Conservation (phyloP, 768 basidiomycete genomes). For the Hirschioporus abietinus region DNA sequence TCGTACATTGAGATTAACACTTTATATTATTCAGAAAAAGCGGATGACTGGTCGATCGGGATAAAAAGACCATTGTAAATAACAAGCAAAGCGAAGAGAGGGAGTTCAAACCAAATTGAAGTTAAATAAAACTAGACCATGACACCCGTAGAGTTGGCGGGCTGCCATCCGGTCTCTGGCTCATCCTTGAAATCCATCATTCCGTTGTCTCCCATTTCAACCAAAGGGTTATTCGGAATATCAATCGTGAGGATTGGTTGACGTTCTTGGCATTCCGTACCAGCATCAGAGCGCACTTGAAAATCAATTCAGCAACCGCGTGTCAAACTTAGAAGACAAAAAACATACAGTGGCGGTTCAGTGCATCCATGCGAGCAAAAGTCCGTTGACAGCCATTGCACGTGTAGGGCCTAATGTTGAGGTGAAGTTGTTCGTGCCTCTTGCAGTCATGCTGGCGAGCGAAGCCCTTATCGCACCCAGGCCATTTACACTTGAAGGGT, state of each 20-base stretch:
- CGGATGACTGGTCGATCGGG: not conserved
- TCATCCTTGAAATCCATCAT: not conserved
- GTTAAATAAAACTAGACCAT: not conserved
- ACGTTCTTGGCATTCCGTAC: conserved; percentile 56
- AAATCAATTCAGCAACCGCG: conserved; percentile 5
- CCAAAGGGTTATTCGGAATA: not conserved
- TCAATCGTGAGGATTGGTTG: conserved; percentile 2
- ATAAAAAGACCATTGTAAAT: not conserved
- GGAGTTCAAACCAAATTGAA: not conserved
- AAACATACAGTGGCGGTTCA: conserved; percentile 70
- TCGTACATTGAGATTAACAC: not conserved
- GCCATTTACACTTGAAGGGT: conserved; percentile 93
- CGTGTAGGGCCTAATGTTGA: conserved; percentile 86
- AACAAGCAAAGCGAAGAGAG: not conserved
- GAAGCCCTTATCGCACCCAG: conserved; percentile 91
- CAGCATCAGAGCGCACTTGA: conserved; percentile 75
- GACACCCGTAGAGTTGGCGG: not conserved
- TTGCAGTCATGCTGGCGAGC: conserved; percentile 96
- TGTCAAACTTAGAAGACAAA: conserved; percentile 3
- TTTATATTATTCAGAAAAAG: not conserved
- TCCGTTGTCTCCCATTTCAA: not conserved
- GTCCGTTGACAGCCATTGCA: conserved; percentile 92
- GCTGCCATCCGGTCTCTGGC: not conserved
- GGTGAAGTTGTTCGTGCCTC: conserved; percentile 90
- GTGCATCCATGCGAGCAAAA: conserved; percentile 92